phyloP scores from a whole-genome alignment of 768 basidiomycete species.

The Boletellus ananiceps region DNA sequence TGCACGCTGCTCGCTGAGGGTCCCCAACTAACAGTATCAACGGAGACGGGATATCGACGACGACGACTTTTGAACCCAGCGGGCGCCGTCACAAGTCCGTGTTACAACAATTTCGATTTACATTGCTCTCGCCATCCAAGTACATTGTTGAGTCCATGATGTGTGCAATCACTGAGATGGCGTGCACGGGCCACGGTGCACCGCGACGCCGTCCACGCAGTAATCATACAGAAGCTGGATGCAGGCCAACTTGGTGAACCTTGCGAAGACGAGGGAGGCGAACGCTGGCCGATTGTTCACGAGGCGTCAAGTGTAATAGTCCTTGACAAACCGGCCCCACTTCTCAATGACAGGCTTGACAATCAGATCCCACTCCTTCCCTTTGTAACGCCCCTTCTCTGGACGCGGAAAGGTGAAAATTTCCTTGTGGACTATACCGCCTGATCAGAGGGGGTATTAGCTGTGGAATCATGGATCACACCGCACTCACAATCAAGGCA shows the following conservation, averaged over 20 bases:
- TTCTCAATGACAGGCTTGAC: conserved; percentile 73
- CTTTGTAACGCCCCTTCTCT: conserved; percentile 47
- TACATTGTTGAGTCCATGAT: conserved; percentile 2
- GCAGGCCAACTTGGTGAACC: neutral
- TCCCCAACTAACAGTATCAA: conserved; percentile 43
- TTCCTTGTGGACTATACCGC: conserved; percentile 64
- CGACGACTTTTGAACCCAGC: conserved; percentile 41
- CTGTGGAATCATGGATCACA: neutral
- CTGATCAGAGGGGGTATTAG: conserved; percentile 28
- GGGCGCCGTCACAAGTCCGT: neutral
- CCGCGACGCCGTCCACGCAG: neutral
- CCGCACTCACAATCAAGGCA: conserved; percentile 45
- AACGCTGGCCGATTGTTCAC: neutral
- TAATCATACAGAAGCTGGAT: neutral
- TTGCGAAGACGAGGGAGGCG: too few relatives aligned
- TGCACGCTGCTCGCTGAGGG: conserved; percentile 1
- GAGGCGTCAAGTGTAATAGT: conserved; percentile 27
- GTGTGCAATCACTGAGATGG: neutral
- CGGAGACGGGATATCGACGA: conserved; percentile 64
- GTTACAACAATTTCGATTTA: neutral
- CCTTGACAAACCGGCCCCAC: conserved; percentile 64
- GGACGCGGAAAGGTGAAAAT: conserved; percentile 71
- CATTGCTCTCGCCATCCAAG: neutral
- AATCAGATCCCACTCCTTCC: conserved; percentile 69
- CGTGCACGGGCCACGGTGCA: too few relatives aligned